Evolutionary conservation across 2,329 filamentous ascomycete species (phyloP), one percentile per base, ranked within the genome.

Genomic region (Calonectria naviculata): DNA sequence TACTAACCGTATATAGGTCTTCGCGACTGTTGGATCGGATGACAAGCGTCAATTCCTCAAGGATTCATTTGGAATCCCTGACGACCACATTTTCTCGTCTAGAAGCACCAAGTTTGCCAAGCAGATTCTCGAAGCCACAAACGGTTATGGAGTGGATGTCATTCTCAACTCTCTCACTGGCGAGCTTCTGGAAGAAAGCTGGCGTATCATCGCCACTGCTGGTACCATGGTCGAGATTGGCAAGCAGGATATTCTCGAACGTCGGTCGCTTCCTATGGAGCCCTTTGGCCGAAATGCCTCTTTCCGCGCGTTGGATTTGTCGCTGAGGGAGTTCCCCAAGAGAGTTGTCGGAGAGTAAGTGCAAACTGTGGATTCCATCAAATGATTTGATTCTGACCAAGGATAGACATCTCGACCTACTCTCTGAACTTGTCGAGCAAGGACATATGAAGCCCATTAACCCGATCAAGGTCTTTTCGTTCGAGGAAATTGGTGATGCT

Each of bases 141-240:
- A 28, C 8, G 52, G 52, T 1, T 58, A 58, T 0, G 83, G 83
- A 15, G 81, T 84, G 19, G 81, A 84, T 47, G 74, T 84, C 1
- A 76, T 83, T 0, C 71, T 84, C 38, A 83, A 84, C 71, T 81
- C 81, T 5, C 75, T 84, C 0, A 75, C 80, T 3, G 81, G 80
- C 10, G 80, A 83, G 42, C 73, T 81, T 1, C 74, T 85, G 0
- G 77, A 77, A 6, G 70, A 71, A 12, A 70, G 67, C 2, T 86
- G 81, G 82, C 69, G 78, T 19, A 83, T 82, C 62, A 73, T 86
- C 5, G 82, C 84, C 1, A 67, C 76, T 0, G 81, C 80, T 64
- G 85, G 85, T 5, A 75, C 78, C 0, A 68, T 79, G n/a, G 68
- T 78, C 26, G 75, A 79, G 34, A 78, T 84, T 52, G 81, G 81